Conservation (phyloP, 2,329 filamentous ascomycete species). For the Aaosphaeria arxii region DNA sequence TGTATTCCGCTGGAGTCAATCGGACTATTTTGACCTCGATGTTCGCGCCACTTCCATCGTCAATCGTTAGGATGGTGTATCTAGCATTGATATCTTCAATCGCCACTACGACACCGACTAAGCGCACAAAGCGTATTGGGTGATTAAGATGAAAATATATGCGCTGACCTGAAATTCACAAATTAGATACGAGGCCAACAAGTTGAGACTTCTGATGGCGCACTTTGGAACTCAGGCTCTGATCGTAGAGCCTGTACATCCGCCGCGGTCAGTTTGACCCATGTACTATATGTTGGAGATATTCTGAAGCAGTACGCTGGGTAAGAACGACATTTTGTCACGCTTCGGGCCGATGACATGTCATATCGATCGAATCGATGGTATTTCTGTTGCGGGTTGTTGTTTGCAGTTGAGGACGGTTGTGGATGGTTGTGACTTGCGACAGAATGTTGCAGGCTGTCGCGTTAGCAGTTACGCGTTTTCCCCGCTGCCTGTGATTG, state of each 20-base stretch:
- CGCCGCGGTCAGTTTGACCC: slow-evolving; percentile 59
- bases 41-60: slow-evolving; percentile 59
- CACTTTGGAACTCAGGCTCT: slow-evolving; percentile 50
- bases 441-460: too few species aligned
- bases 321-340: slow-evolving; percentile 41
- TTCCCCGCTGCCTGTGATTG: too few species aligned
- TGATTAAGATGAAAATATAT: slow-evolving; percentile 57
- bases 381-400: too few species aligned
- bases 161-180: slow-evolving; percentile 45
- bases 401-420: too few species aligned
- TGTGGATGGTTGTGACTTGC: too few species aligned
- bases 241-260: slow-evolving; percentile 54
- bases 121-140: slow-evolving; percentile 46
- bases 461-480: too few species aligned
- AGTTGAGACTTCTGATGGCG: background rate
- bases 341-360: slow-evolving; percentile 27
- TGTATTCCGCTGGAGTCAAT: slow-evolving; percentile 20
- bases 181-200: background rate
- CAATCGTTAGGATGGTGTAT: slow-evolving; percentile 52
- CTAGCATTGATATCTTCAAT: slow-evolving; percentile 40
- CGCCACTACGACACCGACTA: slow-evolving; percentile 45
- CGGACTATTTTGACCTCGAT: slow-evolving; percentile 55
- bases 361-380: slow-evolving; percentile 17
- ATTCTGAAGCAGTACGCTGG: slow-evolving; percentile 58
- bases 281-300: slow-evolving; percentile 60